Conservation (phyloP, 2,329 filamentous ascomycete genomes). For the Rhinocladiella mackenziei region DNA sequence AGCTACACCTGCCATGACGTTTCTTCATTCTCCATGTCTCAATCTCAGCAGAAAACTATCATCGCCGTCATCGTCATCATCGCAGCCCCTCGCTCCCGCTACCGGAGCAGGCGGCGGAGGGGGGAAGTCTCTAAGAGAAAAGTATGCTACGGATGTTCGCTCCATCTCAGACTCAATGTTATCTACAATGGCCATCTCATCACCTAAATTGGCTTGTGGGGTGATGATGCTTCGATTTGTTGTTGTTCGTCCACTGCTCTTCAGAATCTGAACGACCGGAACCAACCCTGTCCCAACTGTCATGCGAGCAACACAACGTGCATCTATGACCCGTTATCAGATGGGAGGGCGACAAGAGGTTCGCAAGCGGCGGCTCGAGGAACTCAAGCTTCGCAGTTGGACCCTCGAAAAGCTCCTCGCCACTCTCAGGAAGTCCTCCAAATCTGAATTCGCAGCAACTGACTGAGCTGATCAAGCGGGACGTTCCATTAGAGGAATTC, state of each 20-base stretch:
- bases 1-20: no score
- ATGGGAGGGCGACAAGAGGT: conserved; percentile 38
- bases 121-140: conserved; percentile 18
- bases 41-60: no score
- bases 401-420: conserved; percentile 34
- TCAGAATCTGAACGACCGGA: conserved; percentile 34
- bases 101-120: no score
- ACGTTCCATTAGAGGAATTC: conserved; percentile 32
- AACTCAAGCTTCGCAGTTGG: conserved; percentile 36
- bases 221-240: no score
- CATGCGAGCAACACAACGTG: conserved; percentile 32
- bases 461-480: conserved; percentile 31
- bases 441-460: conserved; percentile 31
- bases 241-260: no score
- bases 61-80: no score
- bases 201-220: neutral
- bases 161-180: no score
- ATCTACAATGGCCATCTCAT: no score
- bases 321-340: conserved; percentile 36
- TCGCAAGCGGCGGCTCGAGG: conserved; percentile 36
- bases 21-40: no score
- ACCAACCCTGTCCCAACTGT: conserved; percentile 38
- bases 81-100: neutral
- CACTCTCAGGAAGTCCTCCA: conserved; percentile 31
- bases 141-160: conserved; percentile 10